Evolutionary conservation across 1,284 basidiomycete genomes (phyloP), one percentile per base, ranked within the genome.

Genomic region (Moesziomyces sp.): DNA sequence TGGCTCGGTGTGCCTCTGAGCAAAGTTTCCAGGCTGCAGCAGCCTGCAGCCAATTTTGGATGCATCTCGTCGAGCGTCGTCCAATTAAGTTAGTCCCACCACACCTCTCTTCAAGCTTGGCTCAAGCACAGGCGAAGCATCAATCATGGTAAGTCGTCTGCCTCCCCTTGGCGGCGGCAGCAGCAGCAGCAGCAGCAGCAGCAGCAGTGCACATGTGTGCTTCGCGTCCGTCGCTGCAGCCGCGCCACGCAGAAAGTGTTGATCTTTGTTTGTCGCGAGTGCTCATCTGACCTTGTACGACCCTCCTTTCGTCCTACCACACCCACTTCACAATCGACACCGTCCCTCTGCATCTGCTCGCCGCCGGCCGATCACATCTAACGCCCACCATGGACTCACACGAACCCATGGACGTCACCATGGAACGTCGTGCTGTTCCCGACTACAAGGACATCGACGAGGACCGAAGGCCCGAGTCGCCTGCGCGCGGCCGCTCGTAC

Each of bases 381-480:
- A 21, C 21, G 18, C 8, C 19, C 40, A 55, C 59, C 30, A 61
- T 61, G 59, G 59, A 55, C 18, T 30, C 38, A 8, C 40, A 44
- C 46, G 63, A 58, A 46, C 44, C 5, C 26, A 40, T 42, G 48
- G 50, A 61, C 33, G 24, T 47, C 40, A 38, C 35, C 47, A 55
- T 56, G 48, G 55, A 66, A 50, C 63, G 56, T 14, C 54, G 52
- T 26, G 19, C 58, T n/a, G 21, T 55, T 47, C 60, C 63, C 46
- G 58, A 74, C 57, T 69, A 70, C 56, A 54, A 63, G 52, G 72
- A 74, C 40, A 64, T 70, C 44, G 66, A 74, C 54, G 53, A 69
- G 38, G 72, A 74, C 46, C 60, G 61, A 28, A 52, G 62, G 52
- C 66, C 62, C 24, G 55, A 58, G 33, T 52, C 58, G 33, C 60